A percentile compares a stretch with the other conserved stretches of the same genome.
phyloP scores from a whole-genome alignment of 2,329 filamentous ascomycete species.

The Cladosporium austrohemisphaericum region DNA sequence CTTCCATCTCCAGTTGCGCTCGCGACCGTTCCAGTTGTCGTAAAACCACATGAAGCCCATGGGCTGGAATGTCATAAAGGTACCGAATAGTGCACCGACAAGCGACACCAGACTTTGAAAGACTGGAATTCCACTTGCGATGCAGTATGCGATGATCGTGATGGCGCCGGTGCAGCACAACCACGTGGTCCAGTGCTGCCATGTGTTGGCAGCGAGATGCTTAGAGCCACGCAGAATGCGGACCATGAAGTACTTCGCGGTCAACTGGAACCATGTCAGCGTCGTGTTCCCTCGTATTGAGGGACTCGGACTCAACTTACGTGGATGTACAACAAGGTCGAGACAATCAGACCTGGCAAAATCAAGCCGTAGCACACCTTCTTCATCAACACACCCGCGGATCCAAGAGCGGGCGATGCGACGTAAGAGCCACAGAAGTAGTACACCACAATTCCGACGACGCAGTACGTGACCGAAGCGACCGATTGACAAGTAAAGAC shows the following conservation, averaged over 20 bases:
- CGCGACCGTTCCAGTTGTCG: constrained; percentile 40
- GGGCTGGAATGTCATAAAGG: constrained; percentile 41
- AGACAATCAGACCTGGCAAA: constrained; percentile 51
- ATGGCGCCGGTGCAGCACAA: constrained; percentile 42
- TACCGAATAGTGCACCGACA: constrained; percentile 48
- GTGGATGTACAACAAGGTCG: constrained; percentile 29
- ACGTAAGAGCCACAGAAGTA: constrained; percentile 59
- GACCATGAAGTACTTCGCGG: constrained; percentile 54
- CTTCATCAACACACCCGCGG: constrained; percentile 56
- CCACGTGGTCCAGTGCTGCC: constrained; percentile 51
- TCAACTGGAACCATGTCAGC: constrained; percentile 26
- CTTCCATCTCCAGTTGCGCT: constrained; percentile 34
- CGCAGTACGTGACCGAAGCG: constrained; percentile 54
- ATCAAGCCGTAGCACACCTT: constrained; percentile 59
- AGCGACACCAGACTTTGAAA: constrained; percentile 51
- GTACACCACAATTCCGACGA: constrained; percentile 58
- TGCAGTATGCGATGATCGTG: constrained; percentile 44
- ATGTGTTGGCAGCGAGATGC: constrained; percentile 49
- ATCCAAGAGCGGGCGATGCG: constrained; percentile 57
- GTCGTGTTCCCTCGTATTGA: too few relatives aligned
- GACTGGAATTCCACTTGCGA: constrained; percentile 49
- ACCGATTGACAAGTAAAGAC: constrained; percentile 54
- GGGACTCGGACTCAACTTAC: constrained; percentile 12
- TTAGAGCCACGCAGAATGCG: constrained; percentile 48
- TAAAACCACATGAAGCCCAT: constrained; percentile 46